phyloP scores from a whole-genome alignment of 1,284 basidiomycete genomes.

The Ceratobasidium theobromae region DNA sequence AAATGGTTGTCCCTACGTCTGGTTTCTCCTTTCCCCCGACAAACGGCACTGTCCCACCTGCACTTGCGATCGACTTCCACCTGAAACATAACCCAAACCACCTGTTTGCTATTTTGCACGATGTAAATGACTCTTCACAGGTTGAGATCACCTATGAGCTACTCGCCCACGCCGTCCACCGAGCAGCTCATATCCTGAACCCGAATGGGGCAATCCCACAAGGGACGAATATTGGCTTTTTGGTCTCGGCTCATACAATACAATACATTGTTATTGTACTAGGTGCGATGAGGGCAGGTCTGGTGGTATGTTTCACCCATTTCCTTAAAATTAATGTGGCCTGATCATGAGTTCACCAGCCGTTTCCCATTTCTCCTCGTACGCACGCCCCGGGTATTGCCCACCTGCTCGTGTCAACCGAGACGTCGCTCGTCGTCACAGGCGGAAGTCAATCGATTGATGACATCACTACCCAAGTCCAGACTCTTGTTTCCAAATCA shows the following conservation, averaged over 20 bases:
- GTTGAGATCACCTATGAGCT: background rate
- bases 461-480: background rate
- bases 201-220: background rate
- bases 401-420: background rate
- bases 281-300: conserved; percentile 7
- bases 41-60: background rate
- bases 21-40: background rate
- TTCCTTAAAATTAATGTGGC: too few species aligned
- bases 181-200: conserved; percentile 6
- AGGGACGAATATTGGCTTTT: conserved; percentile 4
- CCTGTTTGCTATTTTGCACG: background rate
- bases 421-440: background rate
- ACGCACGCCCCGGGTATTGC: conserved; percentile 2
- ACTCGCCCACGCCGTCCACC: background rate
- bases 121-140: background rate
- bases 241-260: background rate
- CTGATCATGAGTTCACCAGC: too few species aligned
- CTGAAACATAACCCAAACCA: background rate
- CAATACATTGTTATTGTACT: background rate
- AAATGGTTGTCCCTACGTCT: background rate
- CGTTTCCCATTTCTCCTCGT: conserved; percentile 19
- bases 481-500: background rate
- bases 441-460: background rate
- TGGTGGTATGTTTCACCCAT: too few species aligned
- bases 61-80: conserved; percentile 1